Percentiles rank a stretch among this genome's conserved stretches.
phyloP scores from a whole-genome alignment of 1,284 basidiomycete genomes.

The Rhodotorula sp. region DNA sequence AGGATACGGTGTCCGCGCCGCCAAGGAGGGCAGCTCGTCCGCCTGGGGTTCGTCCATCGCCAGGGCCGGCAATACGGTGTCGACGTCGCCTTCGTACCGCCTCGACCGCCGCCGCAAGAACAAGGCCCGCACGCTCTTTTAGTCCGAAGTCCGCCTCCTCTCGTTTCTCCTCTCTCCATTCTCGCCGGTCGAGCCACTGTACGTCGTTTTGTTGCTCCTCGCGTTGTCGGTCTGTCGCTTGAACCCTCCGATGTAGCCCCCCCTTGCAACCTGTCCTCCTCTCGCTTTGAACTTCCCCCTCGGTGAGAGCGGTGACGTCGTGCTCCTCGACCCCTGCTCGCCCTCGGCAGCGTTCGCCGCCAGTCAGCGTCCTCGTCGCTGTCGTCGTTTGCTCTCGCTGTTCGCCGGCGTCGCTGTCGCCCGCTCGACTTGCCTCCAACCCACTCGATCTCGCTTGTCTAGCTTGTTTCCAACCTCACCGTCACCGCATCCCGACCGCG shows the following conservation, averaged over 20 bases:
- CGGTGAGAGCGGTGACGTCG: too few relatives aligned
- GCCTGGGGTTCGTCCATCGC: too few relatives aligned
- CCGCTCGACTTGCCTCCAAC: not conserved
- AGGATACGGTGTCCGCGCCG: not conserved
- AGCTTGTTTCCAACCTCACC: not conserved
- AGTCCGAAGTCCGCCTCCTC: not conserved
- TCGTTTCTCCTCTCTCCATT: too few relatives aligned
- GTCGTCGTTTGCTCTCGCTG: not conserved
- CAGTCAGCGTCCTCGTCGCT: not conserved
- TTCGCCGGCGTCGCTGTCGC: not conserved
- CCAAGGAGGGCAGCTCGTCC: too few relatives aligned
- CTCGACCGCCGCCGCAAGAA: not conserved
- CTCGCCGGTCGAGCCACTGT: too few relatives aligned
- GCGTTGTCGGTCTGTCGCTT: too few relatives aligned
- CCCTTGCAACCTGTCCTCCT: too few relatives aligned
- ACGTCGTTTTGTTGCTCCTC: too few relatives aligned
- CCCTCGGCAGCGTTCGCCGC: not conserved
- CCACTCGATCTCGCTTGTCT: not conserved
- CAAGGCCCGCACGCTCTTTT: not conserved
- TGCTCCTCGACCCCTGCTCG: not conserved
- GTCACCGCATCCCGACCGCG: not conserved
- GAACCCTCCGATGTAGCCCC: too few relatives aligned
- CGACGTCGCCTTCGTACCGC: not conserved
- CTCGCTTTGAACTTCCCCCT: too few relatives aligned
- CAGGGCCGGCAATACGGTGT: too few relatives aligned